These are phyloP conservation scores for Colletotrichum euphorbiae DNA, from an alignment of 2,329 filamentous ascomycete species.

Conservation along the genomic window DNA sequence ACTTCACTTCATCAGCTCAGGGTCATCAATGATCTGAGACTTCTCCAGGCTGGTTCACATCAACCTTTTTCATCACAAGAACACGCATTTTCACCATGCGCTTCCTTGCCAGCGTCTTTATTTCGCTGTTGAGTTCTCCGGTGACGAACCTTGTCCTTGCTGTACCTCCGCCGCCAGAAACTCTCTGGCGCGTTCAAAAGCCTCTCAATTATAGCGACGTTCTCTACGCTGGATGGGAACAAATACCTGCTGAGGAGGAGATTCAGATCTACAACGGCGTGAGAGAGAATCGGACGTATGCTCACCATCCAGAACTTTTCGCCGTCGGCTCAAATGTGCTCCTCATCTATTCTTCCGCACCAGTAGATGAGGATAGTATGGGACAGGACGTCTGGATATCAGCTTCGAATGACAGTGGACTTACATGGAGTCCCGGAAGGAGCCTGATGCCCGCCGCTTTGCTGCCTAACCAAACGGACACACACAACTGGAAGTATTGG, in stretches of 20 bases:
- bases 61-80: no score
- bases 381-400: conserved; percentile 44
- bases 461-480: conserved; percentile 44
- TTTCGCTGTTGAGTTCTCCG: background rate
- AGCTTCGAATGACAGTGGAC: conserved; percentile 41
- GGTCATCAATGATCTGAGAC: no score
- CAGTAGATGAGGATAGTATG: conserved; percentile 45
- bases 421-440: conserved; percentile 40
- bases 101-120: no score
- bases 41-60: no score
- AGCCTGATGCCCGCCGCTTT: conserved; percentile 43
- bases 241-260: conserved; percentile 41
- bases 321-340: conserved; percentile 39
- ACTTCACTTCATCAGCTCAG: no score
- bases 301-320: conserved; percentile 44
- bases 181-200: conserved; percentile 42
- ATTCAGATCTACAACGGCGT: conserved; percentile 43
- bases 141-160: background rate
- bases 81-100: no score
- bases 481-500: conserved; percentile 43
- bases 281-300: conserved; percentile 42
- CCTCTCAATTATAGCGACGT: conserved; percentile 43
- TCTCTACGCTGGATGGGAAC: conserved; percentile 44
- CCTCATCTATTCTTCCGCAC: conserved; percentile 43
- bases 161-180: conserved; percentile 31